A percentile compares a stretch with the other conserved stretches of the same genome.
phyloP scores from a whole-genome alignment of 495 filamentous ascomycete genomes.

The Penicillium psychrofluorescens region DNA sequence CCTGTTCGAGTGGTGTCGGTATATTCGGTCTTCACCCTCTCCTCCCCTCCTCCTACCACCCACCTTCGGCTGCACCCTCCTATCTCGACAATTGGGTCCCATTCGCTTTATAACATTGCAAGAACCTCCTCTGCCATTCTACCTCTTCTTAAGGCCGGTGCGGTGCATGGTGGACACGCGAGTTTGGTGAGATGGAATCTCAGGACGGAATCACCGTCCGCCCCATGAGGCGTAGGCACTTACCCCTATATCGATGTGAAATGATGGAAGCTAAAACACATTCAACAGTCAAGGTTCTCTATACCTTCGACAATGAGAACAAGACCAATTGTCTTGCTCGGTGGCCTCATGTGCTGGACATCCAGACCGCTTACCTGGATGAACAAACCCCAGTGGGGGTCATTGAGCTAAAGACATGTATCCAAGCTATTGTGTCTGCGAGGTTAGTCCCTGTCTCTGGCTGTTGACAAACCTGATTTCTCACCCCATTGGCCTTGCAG shows the following conservation, averaged over 20 bases:
- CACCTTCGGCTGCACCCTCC: background rate
- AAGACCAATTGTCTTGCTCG: conserved; percentile 89
- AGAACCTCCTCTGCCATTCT: background rate
- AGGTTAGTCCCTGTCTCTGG: conserved; percentile 37
- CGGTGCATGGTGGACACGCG: conserved; percentile 23
- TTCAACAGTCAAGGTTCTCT: conserved; percentile 74
- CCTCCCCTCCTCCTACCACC: background rate
- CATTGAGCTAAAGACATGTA: conserved; percentile 82
- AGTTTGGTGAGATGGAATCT: conserved; percentile 38
- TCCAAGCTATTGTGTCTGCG: conserved; percentile 74
- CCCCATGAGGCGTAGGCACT: conserved; percentile 44
- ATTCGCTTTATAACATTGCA: background rate
- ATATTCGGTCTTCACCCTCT: background rate
- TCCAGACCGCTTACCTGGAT: conserved; percentile 75
- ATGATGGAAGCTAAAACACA: conserved; percentile 9
- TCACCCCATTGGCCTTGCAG: conserved; percentile 35
- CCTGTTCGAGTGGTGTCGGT: no score
- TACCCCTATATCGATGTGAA: background rate
- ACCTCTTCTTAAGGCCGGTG: conserved; percentile 3
- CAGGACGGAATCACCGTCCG: conserved; percentile 47
- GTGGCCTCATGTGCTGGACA: conserved; percentile 71
- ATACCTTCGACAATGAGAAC: conserved; percentile 87
- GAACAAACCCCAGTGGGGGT: conserved; percentile 74
- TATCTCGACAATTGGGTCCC: background rate
- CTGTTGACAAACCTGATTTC: conserved; percentile 6